A percentile compares a stretch with the other conserved stretches of the same genome.
phyloP scores from a whole-genome alignment of 768 basidiomycete species.

The Boletus reticulatus region DNA sequence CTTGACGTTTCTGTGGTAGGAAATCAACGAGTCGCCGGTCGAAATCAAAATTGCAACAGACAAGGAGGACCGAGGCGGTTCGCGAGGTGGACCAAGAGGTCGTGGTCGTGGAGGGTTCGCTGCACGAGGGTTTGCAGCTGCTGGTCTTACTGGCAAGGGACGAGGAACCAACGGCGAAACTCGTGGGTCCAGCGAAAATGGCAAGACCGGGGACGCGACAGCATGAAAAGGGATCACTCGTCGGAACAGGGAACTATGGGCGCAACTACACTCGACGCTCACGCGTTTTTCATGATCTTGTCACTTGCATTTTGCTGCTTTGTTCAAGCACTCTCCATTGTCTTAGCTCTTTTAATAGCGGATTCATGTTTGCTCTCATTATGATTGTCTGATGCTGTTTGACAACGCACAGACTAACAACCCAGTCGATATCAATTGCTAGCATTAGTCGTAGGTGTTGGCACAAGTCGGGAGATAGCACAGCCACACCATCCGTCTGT shows the following conservation, averaged over 20 bases:
- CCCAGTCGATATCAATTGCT: no score
- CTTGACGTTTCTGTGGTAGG: slow-evolving; percentile 40
- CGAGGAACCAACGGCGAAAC: slow-evolving; percentile 31
- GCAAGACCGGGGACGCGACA: slow-evolving; percentile 22
- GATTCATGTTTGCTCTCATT: slow-evolving; percentile 25
- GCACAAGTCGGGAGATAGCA: slow-evolving; percentile 4
- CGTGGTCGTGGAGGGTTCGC: slow-evolving; percentile 52
- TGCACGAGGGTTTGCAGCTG: slow-evolving; percentile 65
- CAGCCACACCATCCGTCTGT: slow-evolving; percentile 16
- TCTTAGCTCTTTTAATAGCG: slow-evolving; percentile 16
- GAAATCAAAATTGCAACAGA: slow-evolving; percentile 76
- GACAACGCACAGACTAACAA: slow-evolving; percentile 12
- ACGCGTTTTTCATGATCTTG: slow-evolving; percentile 17
- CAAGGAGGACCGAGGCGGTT: slow-evolving; percentile 39
- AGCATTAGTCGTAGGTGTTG: no score
- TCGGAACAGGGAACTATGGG: slow-evolving; percentile 19
- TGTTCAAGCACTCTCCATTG: slow-evolving; percentile 7
- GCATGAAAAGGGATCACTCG: slow-evolving; percentile 20
- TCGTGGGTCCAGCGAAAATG: slow-evolving; percentile 28
- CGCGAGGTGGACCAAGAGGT: slow-evolving; percentile 53
- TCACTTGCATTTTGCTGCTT: slow-evolving; percentile 6
- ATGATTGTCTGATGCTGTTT: slow-evolving; percentile 17
- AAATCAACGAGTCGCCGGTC: slow-evolving; percentile 61
- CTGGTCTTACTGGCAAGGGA: slow-evolving; percentile 52
- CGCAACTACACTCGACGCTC: slow-evolving; percentile 15